Base-by-base conservation (phyloP, 148 eudicot species). In the Vaccinium vitisidaea region DNA sequence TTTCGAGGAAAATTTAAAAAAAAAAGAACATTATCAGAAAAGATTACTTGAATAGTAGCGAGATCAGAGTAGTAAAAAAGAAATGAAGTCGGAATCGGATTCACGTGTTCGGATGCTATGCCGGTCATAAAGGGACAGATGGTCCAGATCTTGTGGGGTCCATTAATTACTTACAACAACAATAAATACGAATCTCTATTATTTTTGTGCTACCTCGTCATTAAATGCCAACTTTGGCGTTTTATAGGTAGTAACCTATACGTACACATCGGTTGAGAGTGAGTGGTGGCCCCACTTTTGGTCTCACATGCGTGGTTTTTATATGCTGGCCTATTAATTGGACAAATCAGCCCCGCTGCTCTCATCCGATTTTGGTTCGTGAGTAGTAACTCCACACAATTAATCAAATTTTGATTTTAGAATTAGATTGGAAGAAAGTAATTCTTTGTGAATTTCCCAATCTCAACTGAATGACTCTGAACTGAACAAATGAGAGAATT, bases 51-150 rank as follows among this genome's bases (percentile, higher is more conserved):
- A 30, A 43, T 39, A 39, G 43, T 39, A 39, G 43, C 43, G 43
- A 4, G 46, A 43, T n/a, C n/a, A 43, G n/a, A 56, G 61, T 58
- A 1, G n/a, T 58, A 58, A 67, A 67, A 67, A 6, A 32, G 5
- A 36, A 49, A 7, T 75, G 55, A 76, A 56, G 14, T 71, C 16
- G 74, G 85, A 58, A 78, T 84, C 63, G 12, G 75, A 77, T 61
- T 84, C 77, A 84, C 82, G 78, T 84, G 59, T 79, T 79, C 19
- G 82, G 83, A 53, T 79, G 86, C 82, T 8, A 61, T 61, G 69
- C 86, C 6, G 82, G 82, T 77, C 48, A 63, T 61, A 77, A 49
- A 76, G 77, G 65, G 61, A 36, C 82, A 84, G 50, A 52, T 71
- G 84, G 79, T 36, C 84, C 77, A 18, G 75, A 63, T 67, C 59